Evolutionary conservation across 192 early-diverging fungal genomes (phyloP), one percentile per base, ranked within the genome.

Genomic region (Coemansia sp.): DNA sequence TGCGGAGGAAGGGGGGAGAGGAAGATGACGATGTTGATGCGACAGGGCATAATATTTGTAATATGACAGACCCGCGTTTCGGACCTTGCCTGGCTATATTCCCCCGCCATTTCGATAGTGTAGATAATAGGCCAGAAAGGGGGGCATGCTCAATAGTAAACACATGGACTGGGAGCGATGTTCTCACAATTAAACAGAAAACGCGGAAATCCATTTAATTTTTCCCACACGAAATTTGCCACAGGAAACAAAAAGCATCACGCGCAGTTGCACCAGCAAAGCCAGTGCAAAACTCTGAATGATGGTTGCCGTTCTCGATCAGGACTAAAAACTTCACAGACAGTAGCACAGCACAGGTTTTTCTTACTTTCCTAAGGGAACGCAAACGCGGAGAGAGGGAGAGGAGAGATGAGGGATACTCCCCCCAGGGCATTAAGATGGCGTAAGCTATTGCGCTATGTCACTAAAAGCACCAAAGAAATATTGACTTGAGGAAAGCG

Each of bases 151-250:
- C 9, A 50, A 50, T 23, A 50, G 19, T 23, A 50, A 50, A 50
- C 48, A 25, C 48, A 50, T 50, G 48, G 22, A 23, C 19, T 9
- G 7, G 2, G 13, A 50, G 20, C 7, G 13, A 50, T 23, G 22
- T 50, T 50, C 48, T 13, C 48, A 50, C 48, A 50, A 23, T 50
- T 22, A 25, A 25, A 25, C 43, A 46, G 43, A 46, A 46, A 46
- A 46, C 45, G 6, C 19, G n/a, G 45, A 19, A 48, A 6, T 11
- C 45, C 29, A 29, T 19, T 19, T 48, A 19, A 15, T 6, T 19
- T 48, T 48, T 52, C 49, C 49, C 49, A 52, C 49, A 48, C 7
- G 46, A 48, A 48, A 48, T 20, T 9, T 20, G 46, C 14, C 46
- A 48, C 46, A 48, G 19, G 7, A 25, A 20, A 25, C 22, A 45